Conservation (phyloP, 148 eudicot genomes). For the Spergularia marina region DNA sequence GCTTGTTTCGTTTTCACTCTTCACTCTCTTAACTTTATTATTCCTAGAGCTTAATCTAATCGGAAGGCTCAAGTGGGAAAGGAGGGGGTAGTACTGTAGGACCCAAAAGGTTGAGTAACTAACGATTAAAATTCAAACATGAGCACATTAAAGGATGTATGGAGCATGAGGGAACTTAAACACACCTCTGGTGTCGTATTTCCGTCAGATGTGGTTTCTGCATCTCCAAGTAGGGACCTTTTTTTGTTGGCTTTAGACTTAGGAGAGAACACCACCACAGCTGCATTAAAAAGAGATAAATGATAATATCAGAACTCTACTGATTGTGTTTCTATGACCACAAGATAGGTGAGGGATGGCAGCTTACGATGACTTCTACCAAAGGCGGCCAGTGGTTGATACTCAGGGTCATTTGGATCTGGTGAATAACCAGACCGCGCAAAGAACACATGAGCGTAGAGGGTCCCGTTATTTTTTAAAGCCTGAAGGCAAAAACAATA, state of each 20-base stretch:
- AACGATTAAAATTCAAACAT: not conserved
- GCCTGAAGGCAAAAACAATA: constrained; percentile 46
- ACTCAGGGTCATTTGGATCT: constrained; percentile 93
- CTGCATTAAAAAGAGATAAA: constrained; percentile 38
- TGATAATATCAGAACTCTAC: not conserved
- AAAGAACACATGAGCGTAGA: constrained; percentile 86
- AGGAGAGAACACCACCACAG: constrained; percentile 69
- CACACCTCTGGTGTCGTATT: constrained; percentile 54
- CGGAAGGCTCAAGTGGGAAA: no score
- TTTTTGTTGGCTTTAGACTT: constrained; percentile 82
- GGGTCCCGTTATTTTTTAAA: constrained; percentile 82
- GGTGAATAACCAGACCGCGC: constrained; percentile 87
- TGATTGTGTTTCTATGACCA: not conserved
- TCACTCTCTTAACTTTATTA: no score
- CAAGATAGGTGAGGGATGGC: constrained; percentile 2
- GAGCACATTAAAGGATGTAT: not conserved
- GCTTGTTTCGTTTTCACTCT: no score
- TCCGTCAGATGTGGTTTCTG: constrained; percentile 39
- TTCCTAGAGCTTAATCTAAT: no score
- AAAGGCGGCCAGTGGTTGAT: constrained; percentile 74
- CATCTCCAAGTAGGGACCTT: constrained; percentile 69
- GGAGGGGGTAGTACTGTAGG: not conserved
- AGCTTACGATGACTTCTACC: constrained; percentile 77
- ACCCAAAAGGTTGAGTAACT: constrained; percentile 5
- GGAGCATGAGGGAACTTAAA: not conserved